phyloP scores from a whole-genome alignment of 2,329 filamentous ascomycete species.

The Shiraia bambusicola region DNA sequence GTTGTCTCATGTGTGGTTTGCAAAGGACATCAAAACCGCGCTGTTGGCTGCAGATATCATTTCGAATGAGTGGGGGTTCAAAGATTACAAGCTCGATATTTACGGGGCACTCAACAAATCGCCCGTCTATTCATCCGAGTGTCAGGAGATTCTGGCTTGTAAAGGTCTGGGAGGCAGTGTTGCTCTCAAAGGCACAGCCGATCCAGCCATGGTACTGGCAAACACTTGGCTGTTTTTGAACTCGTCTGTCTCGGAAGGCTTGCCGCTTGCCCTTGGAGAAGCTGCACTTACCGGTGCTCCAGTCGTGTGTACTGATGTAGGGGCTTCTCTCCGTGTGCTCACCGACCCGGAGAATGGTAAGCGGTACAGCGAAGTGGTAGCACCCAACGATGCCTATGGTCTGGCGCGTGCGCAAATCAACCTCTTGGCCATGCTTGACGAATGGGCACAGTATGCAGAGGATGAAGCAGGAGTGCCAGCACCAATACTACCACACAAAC shows the following conservation, averaged over 20 bases:
- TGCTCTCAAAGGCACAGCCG: constrained; percentile 58
- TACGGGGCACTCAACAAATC: constrained; percentile 66
- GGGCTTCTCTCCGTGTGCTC: constrained; percentile 58
- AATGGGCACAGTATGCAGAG: constrained; percentile 61
- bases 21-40: constrained; percentile 66
- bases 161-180: constrained; percentile 55
- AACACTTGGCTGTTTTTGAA: constrained; percentile 53
- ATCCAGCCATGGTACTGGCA: constrained; percentile 51
- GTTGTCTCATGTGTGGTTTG: constrained; percentile 62
- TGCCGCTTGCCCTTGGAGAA: constrained; percentile 60
- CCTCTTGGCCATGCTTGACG: constrained; percentile 61
- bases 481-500: constrained; percentile 51
- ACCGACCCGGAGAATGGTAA: constrained; percentile 53
- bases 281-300: constrained; percentile 59
- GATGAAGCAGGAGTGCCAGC: constrained; percentile 47
- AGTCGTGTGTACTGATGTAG: constrained; percentile 59
- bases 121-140: constrained; percentile 61
- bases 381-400: constrained; percentile 63
- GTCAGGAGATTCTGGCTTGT: constrained; percentile 59
- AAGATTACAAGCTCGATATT: constrained; percentile 62
- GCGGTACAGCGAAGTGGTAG: constrained; percentile 63
- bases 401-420: constrained; percentile 64
- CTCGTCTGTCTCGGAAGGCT: constrained; percentile 58
- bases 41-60: constrained; percentile 66
- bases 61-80: constrained; percentile 66